Percentiles rank a stretch among this genome's conserved stretches.
These are phyloP conservation scores for Eucalyptus fibrosa DNA, from an alignment of 345 rosid species.

Conservation along the genomic window DNA sequence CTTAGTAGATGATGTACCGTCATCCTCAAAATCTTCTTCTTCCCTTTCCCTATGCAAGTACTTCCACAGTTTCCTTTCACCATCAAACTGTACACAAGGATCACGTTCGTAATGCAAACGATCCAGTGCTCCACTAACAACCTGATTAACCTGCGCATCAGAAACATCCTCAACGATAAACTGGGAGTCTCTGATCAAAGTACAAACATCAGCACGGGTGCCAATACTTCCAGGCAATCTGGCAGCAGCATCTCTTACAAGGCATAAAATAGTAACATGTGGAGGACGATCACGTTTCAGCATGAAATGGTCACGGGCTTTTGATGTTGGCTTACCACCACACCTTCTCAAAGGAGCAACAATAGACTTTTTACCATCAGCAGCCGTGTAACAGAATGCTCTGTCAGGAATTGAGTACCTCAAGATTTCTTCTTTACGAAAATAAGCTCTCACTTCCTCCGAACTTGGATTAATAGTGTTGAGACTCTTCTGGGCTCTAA, in stretches of 20 bases:
- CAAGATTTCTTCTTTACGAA: conserved; percentile 79
- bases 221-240: conserved; percentile 98
- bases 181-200: conserved; percentile 90
- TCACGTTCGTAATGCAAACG: conserved; percentile 98
- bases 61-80: conserved; percentile 95
- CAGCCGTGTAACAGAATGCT: conserved; percentile 94
- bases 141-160: conserved; percentile 87
- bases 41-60: conserved; percentile 93
- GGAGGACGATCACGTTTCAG: conserved; percentile 99
- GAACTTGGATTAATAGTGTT: conserved; percentile 72
- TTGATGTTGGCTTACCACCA: conserved; percentile 99
- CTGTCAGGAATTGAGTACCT: conserved; percentile 98
- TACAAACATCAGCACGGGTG: conserved; percentile 99
- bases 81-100: conserved; percentile 94
- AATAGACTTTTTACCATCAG: conserved; percentile 92
- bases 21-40: conserved; percentile 99
- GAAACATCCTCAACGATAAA: conserved; percentile 88
- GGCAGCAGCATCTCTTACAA: conserved; percentile 97
- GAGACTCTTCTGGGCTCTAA: conserved; percentile 98
- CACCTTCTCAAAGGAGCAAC: conserved; percentile 99
- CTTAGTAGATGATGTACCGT: conserved; percentile 98
- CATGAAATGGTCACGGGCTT: conserved; percentile 99
- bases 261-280: conserved; percentile 95
- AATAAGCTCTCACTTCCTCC: conserved; percentile 85
- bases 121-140: conserved; percentile 98